A percentile compares a stretch with the other conserved stretches of the same genome.
Conservation (phyloP, 352 stramenopile species). For the Thraustochytrium sp. region DNA sequence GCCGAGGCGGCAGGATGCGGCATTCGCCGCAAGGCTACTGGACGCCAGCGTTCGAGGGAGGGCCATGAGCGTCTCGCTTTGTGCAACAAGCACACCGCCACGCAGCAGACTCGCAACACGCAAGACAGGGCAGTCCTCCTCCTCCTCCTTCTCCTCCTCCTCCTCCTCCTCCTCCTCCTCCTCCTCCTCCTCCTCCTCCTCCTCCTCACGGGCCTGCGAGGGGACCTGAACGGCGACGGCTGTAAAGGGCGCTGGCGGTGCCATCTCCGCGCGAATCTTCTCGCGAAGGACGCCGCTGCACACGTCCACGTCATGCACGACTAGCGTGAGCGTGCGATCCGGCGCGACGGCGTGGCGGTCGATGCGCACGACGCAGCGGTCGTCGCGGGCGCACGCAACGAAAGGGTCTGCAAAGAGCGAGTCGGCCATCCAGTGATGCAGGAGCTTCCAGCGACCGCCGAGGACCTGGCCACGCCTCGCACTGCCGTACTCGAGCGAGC, state of each 20-base stretch:
- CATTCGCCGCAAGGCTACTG: background rate
- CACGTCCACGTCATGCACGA: constrained; percentile 1
- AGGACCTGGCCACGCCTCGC: constrained; percentile 49
- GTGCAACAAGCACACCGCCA: background rate
- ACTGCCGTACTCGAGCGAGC: constrained; percentile 55
- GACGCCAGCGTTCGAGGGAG: background rate
- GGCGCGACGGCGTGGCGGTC: constrained; percentile 2
- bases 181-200: background rate
- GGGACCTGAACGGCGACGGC: background rate
- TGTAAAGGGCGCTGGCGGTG: background rate
- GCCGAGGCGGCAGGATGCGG: background rate
- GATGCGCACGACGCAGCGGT: constrained; percentile 6
- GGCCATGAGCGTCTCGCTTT: background rate
- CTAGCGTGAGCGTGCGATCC: background rate
- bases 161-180: background rate
- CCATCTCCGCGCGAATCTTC: background rate
- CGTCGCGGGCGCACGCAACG: constrained; percentile 49
- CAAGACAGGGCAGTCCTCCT: background rate
- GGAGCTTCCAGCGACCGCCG: constrained; percentile 56
- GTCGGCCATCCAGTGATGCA: constrained; percentile 49
- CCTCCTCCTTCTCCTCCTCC: background rate
- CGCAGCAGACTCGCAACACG: background rate
- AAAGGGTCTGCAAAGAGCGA: constrained; percentile 52
- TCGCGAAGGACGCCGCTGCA: background rate
- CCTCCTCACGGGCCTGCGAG: too few species aligned